These are phyloP conservation scores for Sugiyamaella qingdaonensis DNA, from an alignment of 805 yeast species.

Conservation along the genomic window DNA sequence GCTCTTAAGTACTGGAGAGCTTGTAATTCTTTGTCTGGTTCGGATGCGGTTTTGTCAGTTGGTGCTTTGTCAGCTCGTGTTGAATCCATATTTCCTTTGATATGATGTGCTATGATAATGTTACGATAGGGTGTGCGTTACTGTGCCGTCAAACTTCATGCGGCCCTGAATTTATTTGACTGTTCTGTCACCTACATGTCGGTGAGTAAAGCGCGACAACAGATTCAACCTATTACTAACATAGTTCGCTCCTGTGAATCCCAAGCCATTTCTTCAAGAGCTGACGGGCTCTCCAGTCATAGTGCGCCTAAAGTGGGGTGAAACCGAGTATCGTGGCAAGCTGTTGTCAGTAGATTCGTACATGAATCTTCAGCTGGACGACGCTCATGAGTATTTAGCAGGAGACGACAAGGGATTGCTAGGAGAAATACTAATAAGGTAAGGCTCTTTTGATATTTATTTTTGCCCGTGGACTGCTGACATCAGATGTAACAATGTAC, in stretches of 20 bases:
- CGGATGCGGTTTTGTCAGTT: not conserved
- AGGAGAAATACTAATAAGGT: conserved; percentile 70
- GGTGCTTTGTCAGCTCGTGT: conserved; percentile 42
- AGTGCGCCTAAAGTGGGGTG: conserved; percentile 85
- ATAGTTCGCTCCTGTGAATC: conserved; percentile 63
- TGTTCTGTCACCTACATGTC: conserved; percentile 5
- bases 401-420: conserved; percentile 49
- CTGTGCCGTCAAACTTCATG: not conserved
- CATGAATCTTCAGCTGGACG: conserved; percentile 78
- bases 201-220: conserved; percentile 1
- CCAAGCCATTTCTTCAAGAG: conserved; percentile 83
- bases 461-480: not conserved
- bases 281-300: conserved; percentile 66
- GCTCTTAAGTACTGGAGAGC: conserved; percentile 18
- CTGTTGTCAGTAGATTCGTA: conserved; percentile 82
- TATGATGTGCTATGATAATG: not conserved
- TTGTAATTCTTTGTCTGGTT: conserved; percentile 6
- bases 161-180: not conserved
- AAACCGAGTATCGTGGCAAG: conserved; percentile 78
- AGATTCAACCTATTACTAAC: not conserved
- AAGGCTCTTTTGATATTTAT: conserved; percentile 7
- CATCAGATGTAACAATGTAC: conserved; percentile 78
- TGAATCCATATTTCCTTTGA: conserved; percentile 54
- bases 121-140: too few species aligned
- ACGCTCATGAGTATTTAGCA: conserved; percentile 50